These are phyloP conservation scores for Colletotrichum truncatum DNA, from an alignment of 2,329 filamentous ascomycete genomes.

Conservation along the genomic window DNA sequence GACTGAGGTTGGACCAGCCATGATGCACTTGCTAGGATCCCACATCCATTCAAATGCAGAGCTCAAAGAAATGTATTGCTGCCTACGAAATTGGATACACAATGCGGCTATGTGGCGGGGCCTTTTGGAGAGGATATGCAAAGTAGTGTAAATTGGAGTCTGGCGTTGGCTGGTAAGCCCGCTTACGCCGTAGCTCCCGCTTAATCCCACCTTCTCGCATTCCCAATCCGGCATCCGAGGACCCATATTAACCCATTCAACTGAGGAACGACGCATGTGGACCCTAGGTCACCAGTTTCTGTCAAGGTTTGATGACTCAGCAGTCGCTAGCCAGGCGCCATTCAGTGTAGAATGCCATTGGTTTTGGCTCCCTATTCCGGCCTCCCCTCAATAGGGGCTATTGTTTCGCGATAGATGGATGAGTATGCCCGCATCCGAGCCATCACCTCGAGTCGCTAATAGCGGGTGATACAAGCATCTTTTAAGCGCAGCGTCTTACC, in stretches of 20 bases:
- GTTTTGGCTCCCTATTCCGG: too few species aligned
- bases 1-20: background rate
- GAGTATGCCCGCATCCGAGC: too few species aligned
- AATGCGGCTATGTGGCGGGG: too few species aligned
- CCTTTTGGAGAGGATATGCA: too few species aligned
- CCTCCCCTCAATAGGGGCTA: too few species aligned
- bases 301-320: background rate
- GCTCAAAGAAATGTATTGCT: background rate
- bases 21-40: background rate
- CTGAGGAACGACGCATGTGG: background rate
- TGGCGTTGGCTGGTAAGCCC: background rate
- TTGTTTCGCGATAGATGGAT: too few species aligned
- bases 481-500: background rate
- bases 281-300: too few species aligned
- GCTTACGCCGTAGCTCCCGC: background rate
- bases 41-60: background rate
- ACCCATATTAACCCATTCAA: background rate
- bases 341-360: background rate
- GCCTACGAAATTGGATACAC: too few species aligned
- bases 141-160: too few species aligned
- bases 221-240: conserved; percentile 16
- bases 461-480: background rate
- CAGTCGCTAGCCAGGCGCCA: background rate
- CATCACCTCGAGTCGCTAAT: conserved; percentile 7
- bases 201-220: background rate